Evolutionary conservation across 1,139 yeast species (phyloP), one percentile per base, ranked within the genome.

Genomic region (Lodderomyces jiufengensis): DNA sequence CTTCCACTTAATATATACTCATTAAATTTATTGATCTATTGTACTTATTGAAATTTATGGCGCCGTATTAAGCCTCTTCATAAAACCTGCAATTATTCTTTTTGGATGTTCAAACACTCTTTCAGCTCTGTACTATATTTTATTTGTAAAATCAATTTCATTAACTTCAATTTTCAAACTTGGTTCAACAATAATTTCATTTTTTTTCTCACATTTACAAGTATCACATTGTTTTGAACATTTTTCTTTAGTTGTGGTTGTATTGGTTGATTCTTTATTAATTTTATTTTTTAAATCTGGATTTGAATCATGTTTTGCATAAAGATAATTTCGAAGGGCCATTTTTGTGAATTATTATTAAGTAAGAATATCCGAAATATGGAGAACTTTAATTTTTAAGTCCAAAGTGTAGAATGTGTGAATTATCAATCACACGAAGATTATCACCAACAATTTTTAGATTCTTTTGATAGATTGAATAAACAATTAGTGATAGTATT

Each of bases 251-350:
- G 20, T 5, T 18, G 20, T 18, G 29, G 29, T 27, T 5, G 21
- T 5, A 13, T n/a, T 22, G 10, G 13, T 11, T 21, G 24, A 10
- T 18, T 9, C 27, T 43, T 50, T 54, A 41, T 57, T 59, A 29
- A 59, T 57, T 26, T 49, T 50, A 14, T 55, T 46, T 11, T 36
- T 39, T 32, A 36, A 41, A 6, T 35, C 38, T 5, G 41, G 41
- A 46, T 62, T 61, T 33, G 49, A 47, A 35, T 49, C 51, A 45
- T 67, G 72, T 41, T 66, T 67, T 9, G 73, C 72, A 44, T 67
- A 67, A 36, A 67, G 42, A 42, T 67, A 67, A 45, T 67, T 64
- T 51, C 72, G 61, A 36, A 67, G 57, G 3, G 73, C 73, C 73
- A 67, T 66, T 22, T n/a, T 34, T n/a, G n/a, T n/a, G n/a, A n/a